Percentiles rank a stretch among this genome's conserved stretches.
phyloP scores from a whole-genome alignment of 2,329 filamentous ascomycete species.

The Didymella exigua region DNA sequence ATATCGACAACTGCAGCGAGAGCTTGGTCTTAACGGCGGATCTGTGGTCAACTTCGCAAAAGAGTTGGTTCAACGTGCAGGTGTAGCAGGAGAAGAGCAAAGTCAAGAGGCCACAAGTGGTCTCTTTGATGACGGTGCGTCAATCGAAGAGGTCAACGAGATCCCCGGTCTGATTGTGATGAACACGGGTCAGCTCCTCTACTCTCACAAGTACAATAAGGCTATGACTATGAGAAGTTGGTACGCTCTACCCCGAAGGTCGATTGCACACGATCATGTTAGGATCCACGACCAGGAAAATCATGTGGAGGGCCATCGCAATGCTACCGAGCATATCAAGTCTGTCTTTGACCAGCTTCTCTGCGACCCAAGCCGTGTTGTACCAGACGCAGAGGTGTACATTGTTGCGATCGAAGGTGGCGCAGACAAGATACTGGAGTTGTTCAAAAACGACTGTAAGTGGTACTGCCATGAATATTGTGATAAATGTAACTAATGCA shows the following conservation, averaged over 20 bases:
- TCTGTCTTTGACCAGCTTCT: slow-evolving; percentile 71
- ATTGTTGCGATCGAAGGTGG: slow-evolving; percentile 74
- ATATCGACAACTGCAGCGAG: slow-evolving; percentile 67
- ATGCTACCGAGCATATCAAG: slow-evolving; percentile 64
- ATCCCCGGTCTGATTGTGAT: slow-evolving; percentile 66
- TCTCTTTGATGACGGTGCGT: slow-evolving; percentile 30
- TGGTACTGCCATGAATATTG: slow-evolving; percentile 33
- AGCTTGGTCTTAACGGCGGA: slow-evolving; percentile 72
- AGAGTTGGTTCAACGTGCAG: slow-evolving; percentile 47
- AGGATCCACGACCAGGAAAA: slow-evolving; percentile 63
- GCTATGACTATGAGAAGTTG: slow-evolving; percentile 66
- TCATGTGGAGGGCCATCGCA: slow-evolving; percentile 64
- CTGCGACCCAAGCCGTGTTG: slow-evolving; percentile 51
- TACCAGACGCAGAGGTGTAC: slow-evolving; percentile 63
- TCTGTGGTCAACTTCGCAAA: slow-evolving; percentile 69
- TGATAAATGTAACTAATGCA: slow-evolving; percentile 10
- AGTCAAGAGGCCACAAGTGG: background rate
- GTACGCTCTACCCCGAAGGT: slow-evolving; percentile 64
- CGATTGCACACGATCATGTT: slow-evolving; percentile 61
- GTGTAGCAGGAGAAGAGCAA: slow-evolving; percentile 6
- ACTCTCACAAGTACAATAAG: slow-evolving; percentile 69
- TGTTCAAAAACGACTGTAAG: slow-evolving; percentile 62
- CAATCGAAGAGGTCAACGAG: slow-evolving; percentile 22
- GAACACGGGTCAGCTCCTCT: slow-evolving; percentile 78
- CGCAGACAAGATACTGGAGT: slow-evolving; percentile 62